Conservation (phyloP, 495 filamentous ascomycete genomes). For the Tuber microsphaerosporum region DNA sequence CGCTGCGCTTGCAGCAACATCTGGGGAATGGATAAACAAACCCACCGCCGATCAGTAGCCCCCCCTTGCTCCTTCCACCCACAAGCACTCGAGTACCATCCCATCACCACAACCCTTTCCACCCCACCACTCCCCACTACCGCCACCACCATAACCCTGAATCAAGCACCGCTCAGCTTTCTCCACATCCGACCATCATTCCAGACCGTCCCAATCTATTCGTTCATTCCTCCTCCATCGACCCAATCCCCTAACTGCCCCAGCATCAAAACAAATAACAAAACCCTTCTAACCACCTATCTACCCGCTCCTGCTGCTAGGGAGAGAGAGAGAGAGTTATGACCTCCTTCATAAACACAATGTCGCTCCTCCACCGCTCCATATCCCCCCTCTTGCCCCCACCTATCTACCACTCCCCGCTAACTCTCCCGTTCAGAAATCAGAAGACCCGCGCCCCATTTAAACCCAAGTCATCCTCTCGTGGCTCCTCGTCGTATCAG, state of each 20-base stretch:
- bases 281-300: not conserved
- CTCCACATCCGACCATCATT: not conserved
- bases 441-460: conserved; percentile 83
- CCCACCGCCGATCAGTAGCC: conserved; percentile 5
- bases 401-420: conserved; percentile 3
- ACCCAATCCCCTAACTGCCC: not conserved
- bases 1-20: not conserved
- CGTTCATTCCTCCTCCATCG: not conserved
- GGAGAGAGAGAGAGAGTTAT: conserved; percentile 33
- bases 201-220: not conserved
- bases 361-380: conserved; percentile 42
- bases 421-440: conserved; percentile 54
- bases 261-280: not conserved
- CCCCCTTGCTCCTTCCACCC: conserved; percentile 12
- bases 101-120: conserved; percentile 13
- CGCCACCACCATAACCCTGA: not conserved
- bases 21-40: conserved; percentile 20
- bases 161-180: not conserved
- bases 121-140: conserved; percentile 14
- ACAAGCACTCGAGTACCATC: not conserved
- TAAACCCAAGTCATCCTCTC: conserved; percentile 81
- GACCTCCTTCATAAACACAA: conserved; percentile 51
- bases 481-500: conserved; percentile 85
- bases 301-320: not conserved
- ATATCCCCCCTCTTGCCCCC: conserved; percentile 9